Base-by-base conservation (phyloP, 192 early-diverging fungal genomes). In the Coemansia sp. region DNA sequence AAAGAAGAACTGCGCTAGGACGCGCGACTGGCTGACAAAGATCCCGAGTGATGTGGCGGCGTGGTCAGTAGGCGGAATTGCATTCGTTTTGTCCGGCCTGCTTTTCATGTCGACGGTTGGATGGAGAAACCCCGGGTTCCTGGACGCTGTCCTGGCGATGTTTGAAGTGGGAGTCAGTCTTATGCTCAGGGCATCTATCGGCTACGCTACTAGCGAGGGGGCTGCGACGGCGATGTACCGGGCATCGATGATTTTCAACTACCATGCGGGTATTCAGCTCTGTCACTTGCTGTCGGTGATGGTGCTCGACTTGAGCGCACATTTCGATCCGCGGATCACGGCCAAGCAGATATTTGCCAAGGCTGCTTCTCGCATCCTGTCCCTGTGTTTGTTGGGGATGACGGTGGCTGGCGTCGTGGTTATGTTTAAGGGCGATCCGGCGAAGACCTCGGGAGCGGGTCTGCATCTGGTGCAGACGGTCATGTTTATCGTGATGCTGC, bases 161-260 rank as follows among this genome's bases (percentile, higher is more conserved):
- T 16, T 65, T 5, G 66, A 69, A 47, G 61, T 74, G 47, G 38
- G 62, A 55, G 26, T 69, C n/a, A 63, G 65, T 45, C 58, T 68
- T 47, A 55, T 52, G 1, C 57, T 74, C 21, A 61, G 72, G 0
- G 66, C 72, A 41, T 45, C 66, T 2, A 23, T 74, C 3, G 57
- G 56, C 20, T 52, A 23, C 5, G 31, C 68, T 5, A 21, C 25
- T 0, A 47, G 25, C 55, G 63, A 64, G 33, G 20, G 47, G 10
- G 42, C 18, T 11, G 45, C 41, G 0, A 58, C 34, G 18, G 56
- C 56, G 4, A 26, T 68, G 10, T 68, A 74, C 66, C 63, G 64
- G 33, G 72, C 66, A 5, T 74, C 72, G 3, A 37, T 74, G 47
- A 60, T 69, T 23, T 65, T 74, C 34, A 59, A 74, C 66, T 63